Evolutionary conservation across 805 yeast species (phyloP).

Genomic region (Diddensiella transvaalensis): DNA sequence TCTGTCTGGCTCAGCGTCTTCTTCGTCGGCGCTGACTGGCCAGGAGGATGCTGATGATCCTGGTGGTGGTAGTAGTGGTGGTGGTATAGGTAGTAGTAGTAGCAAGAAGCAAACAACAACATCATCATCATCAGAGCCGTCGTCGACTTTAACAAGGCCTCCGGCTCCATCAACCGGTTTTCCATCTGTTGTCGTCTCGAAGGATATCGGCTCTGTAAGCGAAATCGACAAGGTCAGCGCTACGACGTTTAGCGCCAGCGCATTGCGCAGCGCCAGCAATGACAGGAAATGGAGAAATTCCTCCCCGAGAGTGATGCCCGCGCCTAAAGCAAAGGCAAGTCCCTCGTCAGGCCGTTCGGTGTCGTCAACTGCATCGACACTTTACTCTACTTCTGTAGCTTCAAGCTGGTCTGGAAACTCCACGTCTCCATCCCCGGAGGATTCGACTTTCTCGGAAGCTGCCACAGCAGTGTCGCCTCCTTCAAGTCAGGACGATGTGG

Average conservation of each 20-base stretch:
- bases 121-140: background rate
- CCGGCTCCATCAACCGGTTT: no score
- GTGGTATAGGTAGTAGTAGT: constrained; percentile 12
- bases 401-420: constrained; percentile 2
- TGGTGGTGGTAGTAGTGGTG: constrained; percentile 21
- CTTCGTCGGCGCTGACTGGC: constrained; percentile 1
- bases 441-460: constrained; percentile 3
- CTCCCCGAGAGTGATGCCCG: no score
- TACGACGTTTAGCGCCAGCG: no score
- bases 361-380: background rate
- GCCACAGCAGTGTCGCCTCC: constrained; percentile 8
- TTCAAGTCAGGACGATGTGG: no score
- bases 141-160: background rate
- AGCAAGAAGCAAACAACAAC: background rate
- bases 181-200: no score
- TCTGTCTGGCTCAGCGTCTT: constrained; percentile 26
- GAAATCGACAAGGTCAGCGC: no score
- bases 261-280: no score
- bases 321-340: no score
- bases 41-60: constrained; percentile 24
- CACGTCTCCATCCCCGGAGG: constrained; percentile 12
- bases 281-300: no score
- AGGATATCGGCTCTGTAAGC: no score
- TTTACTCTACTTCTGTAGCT: constrained; percentile 4
- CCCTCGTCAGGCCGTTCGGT: no score